A percentile compares a stretch with the other conserved stretches of the same genome.
phyloP scores from a whole-genome alignment of 192 early-diverging fungal species.

The Backusella mclennaniae region DNA sequence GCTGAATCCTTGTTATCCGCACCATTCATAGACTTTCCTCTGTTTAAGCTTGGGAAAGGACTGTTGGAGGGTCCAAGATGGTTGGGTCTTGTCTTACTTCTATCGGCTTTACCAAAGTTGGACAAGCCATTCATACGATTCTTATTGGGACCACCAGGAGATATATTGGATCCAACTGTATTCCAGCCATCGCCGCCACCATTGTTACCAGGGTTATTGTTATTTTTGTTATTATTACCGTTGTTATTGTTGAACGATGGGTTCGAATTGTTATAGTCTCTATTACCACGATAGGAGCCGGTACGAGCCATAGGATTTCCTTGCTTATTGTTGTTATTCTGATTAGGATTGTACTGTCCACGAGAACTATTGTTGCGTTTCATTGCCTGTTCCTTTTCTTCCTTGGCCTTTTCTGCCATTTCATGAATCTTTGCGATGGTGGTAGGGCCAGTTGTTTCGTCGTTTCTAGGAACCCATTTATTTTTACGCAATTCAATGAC shows the following conservation, averaged over 20 bases:
- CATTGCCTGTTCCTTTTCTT: conserved; percentile 65
- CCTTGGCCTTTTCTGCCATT: conserved; percentile 59
- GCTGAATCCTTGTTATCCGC: conserved; percentile 16
- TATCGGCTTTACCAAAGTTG: conserved; percentile 71
- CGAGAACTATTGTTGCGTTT: conserved; percentile 65
- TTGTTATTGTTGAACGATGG: not conserved
- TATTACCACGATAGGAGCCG: conserved; percentile 52
- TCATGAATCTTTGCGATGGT: conserved; percentile 93
- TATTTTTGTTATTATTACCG: conserved; percentile 2
- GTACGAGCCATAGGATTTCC: conserved; percentile 50
- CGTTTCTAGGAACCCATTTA: conserved; percentile 72
- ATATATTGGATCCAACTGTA: conserved; percentile 47
- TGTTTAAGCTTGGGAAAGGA: conserved; percentile 27
- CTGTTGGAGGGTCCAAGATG: conserved; percentile 52
- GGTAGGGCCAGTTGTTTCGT: conserved; percentile 66
- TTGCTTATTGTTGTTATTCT: conserved; percentile 10
- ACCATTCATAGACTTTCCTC: not conserved
- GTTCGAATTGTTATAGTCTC: conserved; percentile 18
- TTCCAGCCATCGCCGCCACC: conserved; percentile 68
- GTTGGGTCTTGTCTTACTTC: conserved; percentile 49
- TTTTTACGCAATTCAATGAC: conserved; percentile 61
- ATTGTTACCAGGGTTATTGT: conserved; percentile 2
- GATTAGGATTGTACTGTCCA: conserved; percentile 22
- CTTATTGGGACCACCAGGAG: conserved; percentile 41
- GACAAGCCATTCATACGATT: conserved; percentile 52